These are phyloP conservation scores for Akanthomyces lecanii DNA, from an alignment of 2,329 filamentous ascomycete genomes.

Conservation along the genomic window DNA sequence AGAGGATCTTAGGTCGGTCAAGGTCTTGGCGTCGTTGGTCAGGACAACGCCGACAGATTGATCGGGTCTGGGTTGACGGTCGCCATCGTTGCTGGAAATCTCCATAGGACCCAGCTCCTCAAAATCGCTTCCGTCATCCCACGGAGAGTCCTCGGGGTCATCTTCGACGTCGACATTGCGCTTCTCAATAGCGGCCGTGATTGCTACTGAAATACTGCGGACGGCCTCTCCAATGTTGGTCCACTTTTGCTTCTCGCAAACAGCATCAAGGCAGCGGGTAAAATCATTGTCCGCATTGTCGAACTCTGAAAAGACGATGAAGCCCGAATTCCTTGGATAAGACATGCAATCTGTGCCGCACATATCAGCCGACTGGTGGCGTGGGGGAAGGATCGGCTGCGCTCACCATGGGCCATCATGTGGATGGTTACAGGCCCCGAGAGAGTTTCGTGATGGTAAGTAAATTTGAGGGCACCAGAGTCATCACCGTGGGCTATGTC, in stretches of 20 bases:
- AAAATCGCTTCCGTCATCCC: constrained; percentile 22
- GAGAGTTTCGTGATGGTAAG: background rate
- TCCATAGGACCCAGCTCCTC: constrained; percentile 31
- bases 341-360: constrained; percentile 1
- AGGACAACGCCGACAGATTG: constrained; percentile 29
- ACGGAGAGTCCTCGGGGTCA: background rate
- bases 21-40: background rate
- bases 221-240: constrained; percentile 9
- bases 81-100: constrained; percentile 30
- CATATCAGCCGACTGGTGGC: background rate
- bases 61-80: constrained; percentile 15
- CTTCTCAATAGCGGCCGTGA: constrained; percentile 30
- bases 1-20: constrained; percentile 41
- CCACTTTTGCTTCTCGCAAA: constrained; percentile 3
- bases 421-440: background rate
- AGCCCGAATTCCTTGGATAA: constrained; percentile 5
- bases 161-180: constrained; percentile 31
- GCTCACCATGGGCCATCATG: constrained; percentile 13
- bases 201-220: constrained; percentile 22
- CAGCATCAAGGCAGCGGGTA: background rate
- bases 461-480: background rate
- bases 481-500: constrained; percentile 2
- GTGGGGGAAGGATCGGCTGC: background rate
- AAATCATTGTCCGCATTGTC: background rate
- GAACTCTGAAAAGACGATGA: constrained; percentile 8